Evolutionary conservation across 805 yeast species (phyloP), one percentile per base, ranked within the genome.

Genomic region (Alloascoidea africana): DNA sequence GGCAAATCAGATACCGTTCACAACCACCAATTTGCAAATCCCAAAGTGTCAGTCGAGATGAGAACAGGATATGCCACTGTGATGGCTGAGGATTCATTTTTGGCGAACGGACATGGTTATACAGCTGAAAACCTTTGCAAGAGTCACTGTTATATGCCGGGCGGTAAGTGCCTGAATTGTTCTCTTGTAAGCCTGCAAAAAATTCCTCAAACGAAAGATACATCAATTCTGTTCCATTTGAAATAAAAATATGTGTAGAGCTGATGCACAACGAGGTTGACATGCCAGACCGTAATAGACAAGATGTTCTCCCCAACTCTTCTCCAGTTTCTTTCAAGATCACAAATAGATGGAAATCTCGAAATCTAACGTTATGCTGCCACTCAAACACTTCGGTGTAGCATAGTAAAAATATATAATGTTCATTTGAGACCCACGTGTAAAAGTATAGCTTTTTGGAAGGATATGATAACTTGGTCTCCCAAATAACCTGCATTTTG

Each of bases 1-100:
- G 30, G n/a, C 30, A 23, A n/a, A 23, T 23, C 8, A 23, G 30
- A 23, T 23, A 23, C n/a, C 30, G 30, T 23, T 23, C 30, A 23
- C n/a, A 8, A 8, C 13, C 8, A n/a, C 30, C n/a, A 23, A 23
- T 23, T 8, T 23, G 8, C n/a, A 23, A 23, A 23, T 23, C 30
- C 30, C 30, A 23, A n/a, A n/a, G 30, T n/a, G 30, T 23, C n/a
- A 23, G n/a, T 8, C 13, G 30, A 8, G 30, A 23, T 23, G 30
- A 23, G 13, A 23, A 23, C n/a, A 23, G n/a, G 30, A 23, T 23
- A n/a, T 23, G 30, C 30, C 30, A 23, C n/a, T 23, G 8, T 8
- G 13, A 8, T 8, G 30, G 30, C n/a, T 8, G 8, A 23, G 8
- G 13, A 23, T 23, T 23, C n/a, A 8, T n/a, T 8, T 8, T 8